Percentiles rank a stretch among this genome's conserved stretches.
Evolutionary conservation across 192 early-diverging fungal genomes (phyloP).

Genomic region (Gorgonomyces haynaldii): DNA sequence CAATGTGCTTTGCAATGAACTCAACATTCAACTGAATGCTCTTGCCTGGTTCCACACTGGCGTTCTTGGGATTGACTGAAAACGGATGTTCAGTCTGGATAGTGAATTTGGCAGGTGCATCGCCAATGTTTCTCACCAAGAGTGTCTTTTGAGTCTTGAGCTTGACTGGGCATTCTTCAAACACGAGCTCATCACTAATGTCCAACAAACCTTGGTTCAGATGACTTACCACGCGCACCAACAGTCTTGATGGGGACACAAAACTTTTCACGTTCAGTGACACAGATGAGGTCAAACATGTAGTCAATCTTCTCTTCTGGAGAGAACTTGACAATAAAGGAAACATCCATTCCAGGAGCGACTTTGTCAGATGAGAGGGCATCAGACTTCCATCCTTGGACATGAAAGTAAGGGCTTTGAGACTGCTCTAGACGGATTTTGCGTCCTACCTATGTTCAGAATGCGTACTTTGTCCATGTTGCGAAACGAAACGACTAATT

Average conservation of each 20-base stretch:
- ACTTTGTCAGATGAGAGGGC: conserved; percentile 39
- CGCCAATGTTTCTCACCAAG: conserved; percentile 48
- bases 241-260: conserved; percentile 38
- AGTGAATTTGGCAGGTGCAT: conserved; percentile 31
- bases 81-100: conserved; percentile 28
- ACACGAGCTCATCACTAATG: conserved; percentile 38
- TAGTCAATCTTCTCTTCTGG: conserved; percentile 47
- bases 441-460: conserved; percentile 34
- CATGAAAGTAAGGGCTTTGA: conserved; percentile 29
- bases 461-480: conserved; percentile 48
- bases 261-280: conserved; percentile 49
- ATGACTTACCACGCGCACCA: conserved; percentile 34
- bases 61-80: conserved; percentile 18
- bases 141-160: conserved; percentile 25
- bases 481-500: conserved; percentile 38
- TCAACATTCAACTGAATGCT: conserved; percentile 36
- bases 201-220: conserved; percentile 32
- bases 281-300: conserved; percentile 38
- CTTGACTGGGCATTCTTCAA: conserved; percentile 34
- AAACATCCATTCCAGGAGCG: conserved; percentile 50
- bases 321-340: conserved; percentile 38
- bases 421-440: conserved; percentile 38
- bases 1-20: conserved; percentile 36
- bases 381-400: conserved; percentile 24
- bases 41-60: conserved; percentile 25